These are phyloP conservation scores for Dalbergia cochinchinensis DNA, from an alignment of 306 rosid species.

Conservation along the genomic window DNA sequence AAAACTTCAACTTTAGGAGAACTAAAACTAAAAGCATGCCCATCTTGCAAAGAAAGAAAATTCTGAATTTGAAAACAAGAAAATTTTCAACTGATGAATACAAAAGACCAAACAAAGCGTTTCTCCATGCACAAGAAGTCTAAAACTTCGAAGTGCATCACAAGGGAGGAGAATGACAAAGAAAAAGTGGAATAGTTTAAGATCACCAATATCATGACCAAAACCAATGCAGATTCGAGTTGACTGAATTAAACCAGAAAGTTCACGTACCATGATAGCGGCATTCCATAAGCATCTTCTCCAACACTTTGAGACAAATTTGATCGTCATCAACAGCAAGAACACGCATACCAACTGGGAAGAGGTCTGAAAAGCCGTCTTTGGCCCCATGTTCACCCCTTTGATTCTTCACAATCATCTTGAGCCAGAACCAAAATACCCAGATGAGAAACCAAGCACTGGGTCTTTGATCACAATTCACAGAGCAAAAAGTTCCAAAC, in stretches of 20 bases:
- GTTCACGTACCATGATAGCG: constrained; percentile 72
- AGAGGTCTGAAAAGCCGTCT: constrained; percentile 40
- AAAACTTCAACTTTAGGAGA: neutral
- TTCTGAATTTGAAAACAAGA: neutral
- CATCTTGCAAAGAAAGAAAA: neutral
- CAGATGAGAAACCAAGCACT: constrained; percentile 36
- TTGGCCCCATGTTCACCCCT: constrained; percentile 32
- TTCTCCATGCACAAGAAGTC: neutral
- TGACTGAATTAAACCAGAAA: neutral
- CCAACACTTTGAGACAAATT: constrained; percentile 72
- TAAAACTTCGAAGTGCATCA: neutral
- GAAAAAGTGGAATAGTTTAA: neutral
- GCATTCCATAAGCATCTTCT: constrained; percentile 77
- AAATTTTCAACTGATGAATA: neutral
- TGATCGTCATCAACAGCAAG: constrained; percentile 87
- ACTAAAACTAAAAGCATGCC: neutral
- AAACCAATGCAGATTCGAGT: neutral
- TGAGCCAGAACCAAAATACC: constrained; percentile 32
- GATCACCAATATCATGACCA: neutral
- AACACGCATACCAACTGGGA: constrained; percentile 91
- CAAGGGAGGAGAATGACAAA: neutral
- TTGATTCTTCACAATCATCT: constrained; percentile 61
- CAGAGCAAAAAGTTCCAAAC: constrained; percentile 40
- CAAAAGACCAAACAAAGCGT: neutral
- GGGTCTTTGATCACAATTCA: constrained; percentile 28